Conservation (phyloP, 2,329 filamentous ascomycete genomes). For the Cercospora sojina region DNA sequence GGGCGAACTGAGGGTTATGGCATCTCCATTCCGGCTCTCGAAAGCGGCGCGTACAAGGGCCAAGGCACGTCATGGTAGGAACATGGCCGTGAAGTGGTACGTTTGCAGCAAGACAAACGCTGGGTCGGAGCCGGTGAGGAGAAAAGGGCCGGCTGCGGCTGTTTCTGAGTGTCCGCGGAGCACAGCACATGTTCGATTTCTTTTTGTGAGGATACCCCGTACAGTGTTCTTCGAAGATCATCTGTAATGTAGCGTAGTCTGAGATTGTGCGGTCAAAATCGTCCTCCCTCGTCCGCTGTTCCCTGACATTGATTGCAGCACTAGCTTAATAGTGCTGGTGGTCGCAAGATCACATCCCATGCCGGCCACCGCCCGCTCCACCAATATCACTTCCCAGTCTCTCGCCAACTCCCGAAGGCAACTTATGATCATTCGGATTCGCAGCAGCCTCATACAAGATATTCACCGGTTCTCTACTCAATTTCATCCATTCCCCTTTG, state of each 20-base stretch:
- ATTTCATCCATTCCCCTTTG: conserved; percentile 87
- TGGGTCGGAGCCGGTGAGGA: background rate
- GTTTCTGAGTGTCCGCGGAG: background rate
- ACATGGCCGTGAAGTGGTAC: conserved; percentile 1
- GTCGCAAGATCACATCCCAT: conserved; percentile 16
- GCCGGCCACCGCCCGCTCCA: conserved; percentile 32
- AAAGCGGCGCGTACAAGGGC: conserved; percentile 29
- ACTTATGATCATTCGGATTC: conserved; percentile 81
- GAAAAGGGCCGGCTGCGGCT: background rate
- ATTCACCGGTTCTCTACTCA: conserved; percentile 77
- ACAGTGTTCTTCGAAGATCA: conserved; percentile 2
- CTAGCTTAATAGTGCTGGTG: background rate
- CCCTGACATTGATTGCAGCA: background rate
- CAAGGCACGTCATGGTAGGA: conserved; percentile 34
- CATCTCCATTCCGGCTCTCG: conserved; percentile 49
- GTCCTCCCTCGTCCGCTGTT: background rate
- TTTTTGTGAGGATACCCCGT: conserved; percentile 14
- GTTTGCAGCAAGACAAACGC: background rate
- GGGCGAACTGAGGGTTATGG: conserved; percentile 53
- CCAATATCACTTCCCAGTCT: conserved; percentile 37
- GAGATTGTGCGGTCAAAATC: background rate
- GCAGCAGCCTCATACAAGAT: conserved; percentile 93
- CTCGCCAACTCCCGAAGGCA: conserved; percentile 41
- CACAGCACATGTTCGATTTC: conserved; percentile 2
- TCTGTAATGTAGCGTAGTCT: background rate